Evolutionary conservation across 768 basidiomycete genomes (phyloP).

Genomic region (Leucocoprinus leucothites): DNA sequence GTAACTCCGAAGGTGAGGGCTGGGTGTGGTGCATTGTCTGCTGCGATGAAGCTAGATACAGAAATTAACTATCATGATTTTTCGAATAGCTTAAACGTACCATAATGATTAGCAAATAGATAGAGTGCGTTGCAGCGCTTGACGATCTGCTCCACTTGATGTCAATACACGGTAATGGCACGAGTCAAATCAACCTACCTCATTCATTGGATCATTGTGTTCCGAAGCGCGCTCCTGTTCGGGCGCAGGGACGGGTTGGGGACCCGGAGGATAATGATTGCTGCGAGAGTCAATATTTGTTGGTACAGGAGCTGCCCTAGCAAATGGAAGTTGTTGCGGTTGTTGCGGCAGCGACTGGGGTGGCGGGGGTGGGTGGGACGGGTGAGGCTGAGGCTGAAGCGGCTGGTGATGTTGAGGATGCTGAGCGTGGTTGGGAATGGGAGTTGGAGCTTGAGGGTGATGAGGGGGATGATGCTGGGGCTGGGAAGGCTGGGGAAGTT

Average conservation of each 20-base stretch:
- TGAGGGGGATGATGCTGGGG: slow-evolving; percentile 27
- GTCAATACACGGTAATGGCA: slow-evolving; percentile 11
- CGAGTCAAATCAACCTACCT: slow-evolving; percentile 30
- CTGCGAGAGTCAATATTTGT: slow-evolving; percentile 20
- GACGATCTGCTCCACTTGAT: slow-evolving; percentile 41
- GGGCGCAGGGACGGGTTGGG: slow-evolving; percentile 15
- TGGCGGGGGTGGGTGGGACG: slow-evolving; percentile 17
- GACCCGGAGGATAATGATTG: slow-evolving; percentile 5
- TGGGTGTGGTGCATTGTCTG: slow-evolving; percentile 43
- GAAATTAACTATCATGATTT: slow-evolving; percentile 7
- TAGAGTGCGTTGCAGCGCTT: slow-evolving; percentile 61
- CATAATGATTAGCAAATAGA: slow-evolving; percentile 64
- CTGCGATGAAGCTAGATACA: slow-evolving; percentile 40
- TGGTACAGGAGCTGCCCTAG: slow-evolving; percentile 22
- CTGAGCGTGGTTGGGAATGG: slow-evolving; percentile 19
- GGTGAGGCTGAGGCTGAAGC: slow-evolving; percentile 19
- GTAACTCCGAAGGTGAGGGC: slow-evolving; percentile 53
- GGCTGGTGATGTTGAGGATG: slow-evolving; percentile 16
- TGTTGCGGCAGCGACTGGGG: slow-evolving; percentile 14
- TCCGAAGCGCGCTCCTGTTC: slow-evolving; percentile 34
- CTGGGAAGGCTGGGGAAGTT: slow-evolving; percentile 21
- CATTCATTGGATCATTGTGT: slow-evolving; percentile 38
- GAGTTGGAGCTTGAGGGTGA: slow-evolving; percentile 21
- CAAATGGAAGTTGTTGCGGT: slow-evolving; percentile 16
- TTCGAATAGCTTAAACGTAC: slow-evolving; percentile 33